Evolutionary conservation across 169 alveolate genomes (phyloP).

Genomic region (Eimeria maxima): DNA sequence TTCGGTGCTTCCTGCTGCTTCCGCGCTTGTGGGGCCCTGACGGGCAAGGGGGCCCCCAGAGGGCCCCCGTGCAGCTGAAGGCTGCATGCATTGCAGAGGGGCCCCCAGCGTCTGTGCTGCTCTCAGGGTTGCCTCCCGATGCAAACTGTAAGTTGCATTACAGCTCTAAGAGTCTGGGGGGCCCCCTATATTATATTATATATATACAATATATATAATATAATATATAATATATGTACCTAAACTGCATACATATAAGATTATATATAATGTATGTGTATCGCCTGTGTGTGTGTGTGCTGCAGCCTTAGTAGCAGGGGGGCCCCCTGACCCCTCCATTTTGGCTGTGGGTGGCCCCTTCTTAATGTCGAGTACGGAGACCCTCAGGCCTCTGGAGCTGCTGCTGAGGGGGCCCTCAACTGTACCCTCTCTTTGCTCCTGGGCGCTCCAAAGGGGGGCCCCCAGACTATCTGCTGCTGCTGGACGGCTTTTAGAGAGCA

Average conservation of each 20-base stretch:
- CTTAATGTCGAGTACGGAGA: background rate
- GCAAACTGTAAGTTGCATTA: background rate
- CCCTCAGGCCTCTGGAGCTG: constrained; percentile 2
- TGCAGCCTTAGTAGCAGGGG: constrained; percentile 43
- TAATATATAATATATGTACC: too few species aligned
- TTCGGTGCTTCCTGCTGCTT: background rate
- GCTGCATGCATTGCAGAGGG: constrained; percentile 41
- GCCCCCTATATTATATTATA: too few species aligned
- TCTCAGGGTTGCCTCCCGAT: background rate
- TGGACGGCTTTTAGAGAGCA: background rate
- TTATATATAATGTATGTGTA: too few species aligned
- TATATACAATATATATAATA: too few species aligned
- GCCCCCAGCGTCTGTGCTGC: constrained; percentile 4
- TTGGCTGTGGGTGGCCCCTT: constrained; percentile 51
- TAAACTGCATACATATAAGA: too few species aligned
- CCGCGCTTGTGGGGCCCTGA: background rate
- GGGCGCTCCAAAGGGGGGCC: constrained; percentile 7
- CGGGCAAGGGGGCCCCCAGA: background rate
- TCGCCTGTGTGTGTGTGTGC: background rate
- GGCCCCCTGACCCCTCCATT: constrained; percentile 39
- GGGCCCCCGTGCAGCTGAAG: constrained; percentile 22
- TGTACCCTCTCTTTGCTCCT: constrained; percentile 12
- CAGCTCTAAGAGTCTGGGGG: too few species aligned
- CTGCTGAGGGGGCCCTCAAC: constrained; percentile 1
- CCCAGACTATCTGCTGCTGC: constrained; percentile 14